phyloP scores from a whole-genome alignment of 164 flowering plant genomes.

The Kalanchoe fedtschenkoi region DNA sequence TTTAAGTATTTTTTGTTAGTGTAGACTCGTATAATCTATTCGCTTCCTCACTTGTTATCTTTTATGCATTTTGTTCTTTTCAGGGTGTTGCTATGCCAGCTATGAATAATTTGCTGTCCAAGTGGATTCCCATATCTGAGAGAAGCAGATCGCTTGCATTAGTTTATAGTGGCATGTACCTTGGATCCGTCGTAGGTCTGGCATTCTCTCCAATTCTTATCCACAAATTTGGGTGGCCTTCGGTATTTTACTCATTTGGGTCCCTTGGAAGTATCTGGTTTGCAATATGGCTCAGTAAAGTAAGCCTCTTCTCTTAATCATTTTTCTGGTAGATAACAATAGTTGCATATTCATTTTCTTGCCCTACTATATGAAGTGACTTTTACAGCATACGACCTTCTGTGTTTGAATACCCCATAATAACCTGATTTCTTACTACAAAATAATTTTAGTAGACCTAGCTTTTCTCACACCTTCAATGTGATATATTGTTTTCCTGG shows the following conservation, averaged over 20 bases:
- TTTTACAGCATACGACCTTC: neutral
- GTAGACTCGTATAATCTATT: neutral
- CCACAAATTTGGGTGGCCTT: constrained; percentile 91
- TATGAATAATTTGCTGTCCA: constrained; percentile 88
- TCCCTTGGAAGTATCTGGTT: constrained; percentile 96
- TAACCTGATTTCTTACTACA: neutral
- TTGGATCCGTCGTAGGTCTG: constrained; percentile 92
- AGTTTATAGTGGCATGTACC: constrained; percentile 98
- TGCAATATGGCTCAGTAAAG: constrained; percentile 79
- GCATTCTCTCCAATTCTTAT: constrained; percentile 80
- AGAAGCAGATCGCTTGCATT: constrained; percentile 98
- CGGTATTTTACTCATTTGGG: constrained; percentile 91
- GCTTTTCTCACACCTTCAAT: neutral
- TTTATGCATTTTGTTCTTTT: constrained; percentile 1
- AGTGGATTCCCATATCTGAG: constrained; percentile 97
- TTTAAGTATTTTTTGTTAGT: neutral
- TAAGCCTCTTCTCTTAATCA: constrained; percentile 20
- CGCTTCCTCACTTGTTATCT: neutral
- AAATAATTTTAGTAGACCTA: neutral
- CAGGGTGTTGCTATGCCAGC: constrained; percentile 99
- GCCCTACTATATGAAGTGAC: neutral
- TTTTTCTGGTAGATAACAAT: neutral
- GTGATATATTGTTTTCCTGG: neutral
- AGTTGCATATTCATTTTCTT: neutral
- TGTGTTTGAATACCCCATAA: neutral